Evolutionary conservation across 2,329 filamentous ascomycete species (phyloP).

Genomic region (Cercospora sesami): DNA sequence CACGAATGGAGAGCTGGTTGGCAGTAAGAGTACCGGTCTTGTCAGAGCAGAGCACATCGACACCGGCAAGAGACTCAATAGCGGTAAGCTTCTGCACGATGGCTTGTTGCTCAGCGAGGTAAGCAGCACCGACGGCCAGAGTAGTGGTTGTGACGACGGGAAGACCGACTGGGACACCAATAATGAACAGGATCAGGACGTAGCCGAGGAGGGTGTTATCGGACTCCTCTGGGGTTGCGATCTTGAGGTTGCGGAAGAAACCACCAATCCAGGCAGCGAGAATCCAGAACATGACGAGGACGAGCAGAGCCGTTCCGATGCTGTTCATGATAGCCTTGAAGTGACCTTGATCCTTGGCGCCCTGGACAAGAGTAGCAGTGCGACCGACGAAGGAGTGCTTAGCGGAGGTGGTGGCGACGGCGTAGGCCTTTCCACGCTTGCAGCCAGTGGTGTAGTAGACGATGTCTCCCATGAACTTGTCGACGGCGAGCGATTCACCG

Average conservation of each 20-base stretch:
- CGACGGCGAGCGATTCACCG: conserved; percentile 75
- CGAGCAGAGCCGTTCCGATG: conserved; percentile 71
- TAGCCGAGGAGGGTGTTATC: conserved; percentile 68
- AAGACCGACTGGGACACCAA: conserved; percentile 77
- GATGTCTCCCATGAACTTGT: conserved; percentile 74
- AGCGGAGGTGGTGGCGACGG: conserved; percentile 66
- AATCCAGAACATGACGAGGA: conserved; percentile 77
- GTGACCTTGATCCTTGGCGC: conserved; percentile 72
- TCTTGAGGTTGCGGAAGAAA: conserved; percentile 70
- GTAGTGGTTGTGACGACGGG: conserved; percentile 78
- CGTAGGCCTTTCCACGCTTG: conserved; percentile 77
- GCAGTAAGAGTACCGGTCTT: conserved; percentile 77
- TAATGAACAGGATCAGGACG: conserved; percentile 69
- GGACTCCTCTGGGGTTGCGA: conserved; percentile 59
- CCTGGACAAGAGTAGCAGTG: conserved; percentile 72
- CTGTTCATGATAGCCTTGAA: conserved; percentile 84
- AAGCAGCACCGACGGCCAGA: conserved; percentile 73
- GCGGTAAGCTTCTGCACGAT: conserved; percentile 79
- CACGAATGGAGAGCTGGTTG: conserved; percentile 73
- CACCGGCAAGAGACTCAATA: conserved; percentile 74
- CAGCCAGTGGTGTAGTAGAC: conserved; percentile 79
- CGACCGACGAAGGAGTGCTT: conserved; percentile 74
- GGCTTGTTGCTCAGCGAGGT: conserved; percentile 74
- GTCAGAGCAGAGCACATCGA: conserved; percentile 77
- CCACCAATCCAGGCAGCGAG: conserved; percentile 73